Percentiles rank a stretch among this genome's conserved stretches.
Evolutionary conservation across 495 filamentous ascomycete genomes (phyloP).

Genomic region (Darksidea phi): DNA sequence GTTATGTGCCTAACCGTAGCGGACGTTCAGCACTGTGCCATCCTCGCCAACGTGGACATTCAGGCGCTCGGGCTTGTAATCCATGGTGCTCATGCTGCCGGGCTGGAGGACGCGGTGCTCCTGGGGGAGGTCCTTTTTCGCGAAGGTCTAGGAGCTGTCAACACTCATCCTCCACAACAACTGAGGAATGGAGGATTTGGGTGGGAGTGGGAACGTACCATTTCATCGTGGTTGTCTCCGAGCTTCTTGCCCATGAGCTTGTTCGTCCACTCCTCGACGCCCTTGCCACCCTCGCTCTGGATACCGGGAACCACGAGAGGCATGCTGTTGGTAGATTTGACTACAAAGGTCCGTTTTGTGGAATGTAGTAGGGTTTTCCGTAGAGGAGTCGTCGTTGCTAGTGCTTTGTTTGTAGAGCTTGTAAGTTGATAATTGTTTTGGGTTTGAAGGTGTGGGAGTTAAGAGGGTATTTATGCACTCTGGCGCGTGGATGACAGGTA

Average conservation of each 20-base stretch:
- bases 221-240: slow-evolving; percentile 50
- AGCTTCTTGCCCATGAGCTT: slow-evolving; percentile 78
- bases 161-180: neutral
- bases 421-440: too few relatives aligned
- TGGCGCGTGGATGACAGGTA: too few relatives aligned
- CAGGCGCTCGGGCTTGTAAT: slow-evolving; percentile 61
- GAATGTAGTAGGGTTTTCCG: neutral
- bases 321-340: slow-evolving; percentile 49
- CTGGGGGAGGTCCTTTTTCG: slow-evolving; percentile 70
- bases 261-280: slow-evolving; percentile 63
- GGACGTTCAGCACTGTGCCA: slow-evolving; percentile 71
- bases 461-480: too few relatives aligned
- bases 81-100: slow-evolving; percentile 60
- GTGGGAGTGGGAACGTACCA: slow-evolving; percentile 46
- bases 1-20: slow-evolving; percentile 48
- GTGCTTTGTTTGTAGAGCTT: too few relatives aligned
- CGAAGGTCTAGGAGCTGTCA: slow-evolving; percentile 60
- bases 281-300: slow-evolving; percentile 52
- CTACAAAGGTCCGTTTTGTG: neutral
- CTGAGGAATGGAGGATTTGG: neutral
- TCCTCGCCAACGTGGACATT: slow-evolving; percentile 72
- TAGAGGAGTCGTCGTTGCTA: neutral
- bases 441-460: too few relatives aligned
- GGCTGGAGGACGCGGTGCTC: slow-evolving; percentile 66
- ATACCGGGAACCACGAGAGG: slow-evolving; percentile 80